These are phyloP conservation scores for Sporothrix sp. DNA, from an alignment of 2,329 filamentous ascomycete genomes.

Conservation along the genomic window DNA sequence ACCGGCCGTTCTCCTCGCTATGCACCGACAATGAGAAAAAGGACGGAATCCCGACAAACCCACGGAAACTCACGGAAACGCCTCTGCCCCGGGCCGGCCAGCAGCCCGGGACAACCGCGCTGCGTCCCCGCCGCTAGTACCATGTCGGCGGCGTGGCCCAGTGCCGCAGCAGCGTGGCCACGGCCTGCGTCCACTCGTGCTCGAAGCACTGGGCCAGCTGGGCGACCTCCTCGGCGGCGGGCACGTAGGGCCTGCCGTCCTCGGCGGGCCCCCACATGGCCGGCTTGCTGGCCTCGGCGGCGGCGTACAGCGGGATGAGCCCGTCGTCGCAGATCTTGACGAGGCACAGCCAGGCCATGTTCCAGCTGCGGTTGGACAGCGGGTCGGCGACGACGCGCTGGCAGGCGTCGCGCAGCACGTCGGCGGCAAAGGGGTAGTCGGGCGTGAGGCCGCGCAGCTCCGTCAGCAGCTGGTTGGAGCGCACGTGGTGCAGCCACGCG, in stretches of 20 bases:
- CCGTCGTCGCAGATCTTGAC: constrained; percentile 51
- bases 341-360: constrained; percentile 63
- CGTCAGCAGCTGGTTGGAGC: constrained; percentile 56
- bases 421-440: constrained; percentile 57
- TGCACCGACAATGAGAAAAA: too few species aligned
- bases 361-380: constrained; percentile 61
- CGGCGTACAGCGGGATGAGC: constrained; percentile 52
- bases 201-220: constrained; percentile 54
- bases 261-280: constrained; percentile 57
- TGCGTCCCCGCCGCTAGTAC: too few species aligned
- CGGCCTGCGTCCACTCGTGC: constrained; percentile 56
- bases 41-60: too few species aligned
- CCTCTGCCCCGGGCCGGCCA: too few species aligned
- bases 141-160: constrained; percentile 52
- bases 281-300: constrained; percentile 48
- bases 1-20: too few species aligned
- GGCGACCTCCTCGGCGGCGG: constrained; percentile 45
- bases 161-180: constrained; percentile 57
- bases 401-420: constrained; percentile 56
- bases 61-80: too few species aligned
- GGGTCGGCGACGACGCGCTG: constrained; percentile 53
- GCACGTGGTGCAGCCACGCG: constrained; percentile 64
- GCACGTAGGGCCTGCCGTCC: constrained; percentile 21
- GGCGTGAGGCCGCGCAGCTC: constrained; percentile 60
- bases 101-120: too few species aligned